phyloP scores from a whole-genome alignment of 352 stramenopile genomes.

The Phytophthora pluvialis region DNA sequence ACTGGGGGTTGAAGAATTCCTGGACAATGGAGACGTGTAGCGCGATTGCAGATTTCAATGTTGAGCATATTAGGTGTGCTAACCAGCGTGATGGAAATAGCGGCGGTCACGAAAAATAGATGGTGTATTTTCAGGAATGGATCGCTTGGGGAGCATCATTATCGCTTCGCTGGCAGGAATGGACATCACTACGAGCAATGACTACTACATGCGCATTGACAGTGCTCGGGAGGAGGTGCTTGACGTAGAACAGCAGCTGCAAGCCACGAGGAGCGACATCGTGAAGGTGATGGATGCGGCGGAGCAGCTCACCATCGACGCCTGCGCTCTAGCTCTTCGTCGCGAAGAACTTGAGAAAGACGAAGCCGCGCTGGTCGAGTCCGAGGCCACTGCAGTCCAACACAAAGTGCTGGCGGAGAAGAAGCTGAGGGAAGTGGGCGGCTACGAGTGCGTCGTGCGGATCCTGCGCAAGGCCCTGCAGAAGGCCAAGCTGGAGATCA shows the following conservation, averaged over 20 bases:
- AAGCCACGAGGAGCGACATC: conserved; percentile 48
- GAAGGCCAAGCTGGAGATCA: conserved; percentile 59
- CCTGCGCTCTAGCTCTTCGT: conserved; percentile 52
- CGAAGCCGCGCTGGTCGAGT: conserved; percentile 54
- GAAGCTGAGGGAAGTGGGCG: conserved; percentile 66
- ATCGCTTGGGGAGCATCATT: neutral
- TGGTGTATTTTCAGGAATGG: conserved; percentile 3
- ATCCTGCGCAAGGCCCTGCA: conserved; percentile 58
- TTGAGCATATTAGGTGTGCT: too few species aligned
- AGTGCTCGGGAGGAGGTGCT: conserved; percentile 44
- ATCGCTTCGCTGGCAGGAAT: conserved; percentile 24
- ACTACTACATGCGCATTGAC: conserved; percentile 50
- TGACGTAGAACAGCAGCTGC: conserved; percentile 44
- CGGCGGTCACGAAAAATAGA: neutral
- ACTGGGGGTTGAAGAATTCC: too few species aligned
- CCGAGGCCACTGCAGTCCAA: conserved; percentile 53
- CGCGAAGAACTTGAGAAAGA: conserved; percentile 69
- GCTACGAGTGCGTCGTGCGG: conserved; percentile 63
- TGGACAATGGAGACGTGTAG: neutral
- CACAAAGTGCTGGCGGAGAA: conserved; percentile 66
- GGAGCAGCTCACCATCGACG: conserved; percentile 62
- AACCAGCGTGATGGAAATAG: neutral
- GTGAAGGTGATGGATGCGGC: conserved; percentile 39
- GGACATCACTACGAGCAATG: conserved; percentile 36
- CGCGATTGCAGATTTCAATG: too few species aligned